Base-by-base conservation (phyloP, 1,284 basidiomycete genomes). In the Cystobasidium slooffiae region DNA sequence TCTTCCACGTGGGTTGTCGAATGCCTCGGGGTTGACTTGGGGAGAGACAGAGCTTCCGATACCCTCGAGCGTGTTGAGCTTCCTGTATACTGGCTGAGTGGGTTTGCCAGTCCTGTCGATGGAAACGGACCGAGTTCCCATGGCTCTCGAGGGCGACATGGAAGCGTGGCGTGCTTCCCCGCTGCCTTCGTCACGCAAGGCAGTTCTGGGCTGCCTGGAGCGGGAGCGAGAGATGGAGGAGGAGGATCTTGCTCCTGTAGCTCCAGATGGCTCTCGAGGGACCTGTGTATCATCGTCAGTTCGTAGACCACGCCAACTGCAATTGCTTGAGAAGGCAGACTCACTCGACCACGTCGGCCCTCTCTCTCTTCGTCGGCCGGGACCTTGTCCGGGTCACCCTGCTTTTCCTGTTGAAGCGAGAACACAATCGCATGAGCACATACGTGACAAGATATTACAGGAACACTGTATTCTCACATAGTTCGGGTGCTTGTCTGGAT, bases 241-340 rank as follows among this genome's bases (percentile, higher is more conserved):
- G 22, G 46, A 41, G 12, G 70, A 73, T 24, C 70, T 51, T 3
- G 70, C 70, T 16, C 62, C 51, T 37, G 70, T 73, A 24, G 70
- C 70, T 18, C 70, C 70, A 56, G 70, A 73, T 9, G 62, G 63
- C 63, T 73, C 70, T 65, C 70, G 61, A n/a, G 49, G 63, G 52
- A 66, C 58, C 70, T 73, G 63, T n/a, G 20, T 9, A 53, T 53
- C 9, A 24, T 37, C 14, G 24, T 22, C 3, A 24, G 16, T 3
- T 37, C 6, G 44, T 44, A 41, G 24, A 44, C 22, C 59, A 46
- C 22, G 16, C 58, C 16, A 46, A n/a, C 14, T 49, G 31, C 20
- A 12, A 16, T 65, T 37, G 44, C 39, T 20, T 49, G 1, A 22
- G 31, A 9, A 18, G n/a, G 51, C 39, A 20, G 12, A 51, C 70